A percentile compares a stretch with the other conserved stretches of the same genome.
These are phyloP conservation scores for Phellinidium pouzarii DNA, from an alignment of 1,284 basidiomycete species.

Conservation along the genomic window DNA sequence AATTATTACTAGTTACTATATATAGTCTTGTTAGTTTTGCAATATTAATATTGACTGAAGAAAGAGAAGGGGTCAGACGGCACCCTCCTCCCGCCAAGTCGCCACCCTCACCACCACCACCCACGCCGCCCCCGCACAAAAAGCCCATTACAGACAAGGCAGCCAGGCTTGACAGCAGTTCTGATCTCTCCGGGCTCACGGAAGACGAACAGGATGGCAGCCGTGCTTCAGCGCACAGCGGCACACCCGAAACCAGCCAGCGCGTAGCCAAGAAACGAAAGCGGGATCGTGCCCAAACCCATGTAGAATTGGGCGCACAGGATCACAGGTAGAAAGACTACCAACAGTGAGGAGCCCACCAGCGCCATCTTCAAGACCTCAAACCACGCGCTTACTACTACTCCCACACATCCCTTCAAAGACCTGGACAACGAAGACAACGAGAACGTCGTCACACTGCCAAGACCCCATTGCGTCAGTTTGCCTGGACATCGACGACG, in stretches of 20 bases:
- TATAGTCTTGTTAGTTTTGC: too few species aligned
- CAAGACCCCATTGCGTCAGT: neutral
- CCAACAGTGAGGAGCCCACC: constrained; percentile 22
- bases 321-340: constrained; percentile 20
- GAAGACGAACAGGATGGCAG: constrained; percentile 54
- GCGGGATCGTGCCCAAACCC: constrained; percentile 59
- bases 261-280: constrained; percentile 47
- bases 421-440: constrained; percentile 24
- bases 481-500: constrained; percentile 8
- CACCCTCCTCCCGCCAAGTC: too few species aligned
- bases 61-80: too few species aligned
- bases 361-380: constrained; percentile 43
- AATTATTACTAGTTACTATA: too few species aligned
- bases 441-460: constrained; percentile 22
- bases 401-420: constrained; percentile 27
- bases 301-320: constrained; percentile 77
- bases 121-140: constrained; percentile 25
- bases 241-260: constrained; percentile 18
- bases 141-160: constrained; percentile 18
- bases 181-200: constrained; percentile 74
- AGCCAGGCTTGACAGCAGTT: constrained; percentile 47
- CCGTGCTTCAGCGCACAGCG: constrained; percentile 12
- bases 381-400: constrained; percentile 40
- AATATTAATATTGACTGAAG: too few species aligned
- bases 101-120: too few species aligned